These are phyloP conservation scores for Phytophthora colocasiae DNA, from an alignment of 352 stramenopile genomes.

Conservation along the genomic window DNA sequence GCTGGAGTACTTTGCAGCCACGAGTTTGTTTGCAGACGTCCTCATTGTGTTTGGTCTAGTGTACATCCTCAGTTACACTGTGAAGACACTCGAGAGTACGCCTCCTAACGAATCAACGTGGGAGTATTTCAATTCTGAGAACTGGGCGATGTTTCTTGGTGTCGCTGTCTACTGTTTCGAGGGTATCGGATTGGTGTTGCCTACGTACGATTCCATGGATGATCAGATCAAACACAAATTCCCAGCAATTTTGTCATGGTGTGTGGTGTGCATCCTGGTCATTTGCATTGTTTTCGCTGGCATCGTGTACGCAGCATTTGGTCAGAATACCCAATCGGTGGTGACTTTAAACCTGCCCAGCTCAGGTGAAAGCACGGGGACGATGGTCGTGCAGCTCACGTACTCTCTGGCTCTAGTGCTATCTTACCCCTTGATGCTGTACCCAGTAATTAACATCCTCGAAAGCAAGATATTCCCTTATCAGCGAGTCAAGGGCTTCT, in stretches of 20 bases:
- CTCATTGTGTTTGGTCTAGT: conserved; percentile 61
- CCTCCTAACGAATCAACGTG: conserved; percentile 39
- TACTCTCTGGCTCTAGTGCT: conserved; percentile 68
- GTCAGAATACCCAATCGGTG: conserved; percentile 53
- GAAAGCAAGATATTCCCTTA: conserved; percentile 58
- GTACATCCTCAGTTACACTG: conserved; percentile 59
- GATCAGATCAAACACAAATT: conserved; percentile 62
- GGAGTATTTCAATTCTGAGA: conserved; percentile 66
- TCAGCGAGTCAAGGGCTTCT: conserved; percentile 55
- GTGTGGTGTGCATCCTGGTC: conserved; percentile 46
- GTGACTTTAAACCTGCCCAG: conserved; percentile 63
- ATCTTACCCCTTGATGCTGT: conserved; percentile 75
- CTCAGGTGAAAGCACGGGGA: conserved; percentile 50
- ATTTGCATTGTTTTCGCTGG: conserved; percentile 57
- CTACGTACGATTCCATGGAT: conserved; percentile 68
- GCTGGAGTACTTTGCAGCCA: conserved; percentile 71
- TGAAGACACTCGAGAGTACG: conserved; percentile 41
- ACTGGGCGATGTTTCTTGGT: conserved; percentile 66
- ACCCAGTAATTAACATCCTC: conserved; percentile 70
- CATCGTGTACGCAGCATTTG: conserved; percentile 56
- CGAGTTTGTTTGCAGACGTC: conserved; percentile 63
- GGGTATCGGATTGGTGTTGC: conserved; percentile 62
- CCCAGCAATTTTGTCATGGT: conserved; percentile 49
- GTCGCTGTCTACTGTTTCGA: conserved; percentile 74
- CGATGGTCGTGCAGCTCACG: conserved; percentile 63